phyloP scores from a whole-genome alignment of 2,329 filamentous ascomycete genomes.

The Epichloe elymi region DNA sequence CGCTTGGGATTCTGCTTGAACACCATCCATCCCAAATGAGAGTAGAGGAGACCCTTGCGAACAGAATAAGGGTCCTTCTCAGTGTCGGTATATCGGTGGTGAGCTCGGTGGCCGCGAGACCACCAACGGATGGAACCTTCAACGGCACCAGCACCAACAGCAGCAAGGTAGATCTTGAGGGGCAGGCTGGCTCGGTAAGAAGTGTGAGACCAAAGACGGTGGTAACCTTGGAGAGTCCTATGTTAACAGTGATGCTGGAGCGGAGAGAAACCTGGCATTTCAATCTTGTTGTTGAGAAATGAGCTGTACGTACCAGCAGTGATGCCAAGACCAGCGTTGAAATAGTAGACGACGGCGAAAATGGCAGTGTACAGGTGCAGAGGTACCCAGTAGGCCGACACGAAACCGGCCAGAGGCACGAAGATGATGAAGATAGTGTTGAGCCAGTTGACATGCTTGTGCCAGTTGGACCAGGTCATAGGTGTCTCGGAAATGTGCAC shows the following conservation, averaged over 20 bases:
- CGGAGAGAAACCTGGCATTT: background rate
- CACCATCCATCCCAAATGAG: constrained; percentile 73
- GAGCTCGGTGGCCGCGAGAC: constrained; percentile 74
- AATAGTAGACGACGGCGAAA: constrained; percentile 69
- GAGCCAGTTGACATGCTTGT: constrained; percentile 89
- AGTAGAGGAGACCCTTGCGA: constrained; percentile 76
- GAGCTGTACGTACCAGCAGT: constrained; percentile 48
- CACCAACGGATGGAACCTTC: constrained; percentile 84
- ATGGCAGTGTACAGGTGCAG: constrained; percentile 57
- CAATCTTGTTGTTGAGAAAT: background rate
- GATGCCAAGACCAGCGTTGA: constrained; percentile 70
- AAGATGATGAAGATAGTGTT: constrained; percentile 72
- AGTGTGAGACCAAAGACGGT: constrained; percentile 76
- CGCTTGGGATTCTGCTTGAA: constrained; percentile 89
- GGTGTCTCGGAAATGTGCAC: constrained; percentile 75
- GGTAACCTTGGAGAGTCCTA: constrained; percentile 17
- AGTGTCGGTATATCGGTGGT: constrained; percentile 86
- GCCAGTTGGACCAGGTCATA: constrained; percentile 73
- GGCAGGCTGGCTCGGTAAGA: constrained; percentile 68
- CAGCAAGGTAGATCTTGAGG: constrained; percentile 70
- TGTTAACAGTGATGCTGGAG: background rate
- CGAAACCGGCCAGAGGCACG: constrained; percentile 59
- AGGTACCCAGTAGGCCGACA: constrained; percentile 68
- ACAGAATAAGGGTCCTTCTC: constrained; percentile 88
- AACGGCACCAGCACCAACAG: constrained; percentile 69